A percentile compares a stretch with the other conserved stretches of the same genome.
Evolutionary conservation across 1,284 basidiomycete genomes (phyloP).

Genomic region (Tetrapyrgos nigripes): DNA sequence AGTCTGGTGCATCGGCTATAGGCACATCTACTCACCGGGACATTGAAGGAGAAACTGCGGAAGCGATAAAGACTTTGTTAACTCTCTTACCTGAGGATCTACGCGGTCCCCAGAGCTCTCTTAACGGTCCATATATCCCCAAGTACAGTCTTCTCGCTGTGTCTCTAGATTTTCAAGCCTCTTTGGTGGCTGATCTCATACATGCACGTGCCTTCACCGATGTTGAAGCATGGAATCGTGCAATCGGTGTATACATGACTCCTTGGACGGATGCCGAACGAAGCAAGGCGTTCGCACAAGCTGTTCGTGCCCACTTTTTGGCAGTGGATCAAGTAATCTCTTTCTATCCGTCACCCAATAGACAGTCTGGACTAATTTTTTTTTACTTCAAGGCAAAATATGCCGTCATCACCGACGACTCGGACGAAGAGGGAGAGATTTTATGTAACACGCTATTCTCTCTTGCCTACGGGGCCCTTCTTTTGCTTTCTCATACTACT

Average conservation of each 20-base stretch:
- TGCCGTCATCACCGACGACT: conserved; percentile 43
- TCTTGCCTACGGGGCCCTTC: conserved; percentile 94
- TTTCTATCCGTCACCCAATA: conserved; percentile 12
- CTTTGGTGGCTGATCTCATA: conserved; percentile 81
- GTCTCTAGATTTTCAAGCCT: conserved; percentile 75
- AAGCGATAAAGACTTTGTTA: conserved; percentile 61
- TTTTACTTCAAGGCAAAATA: conserved; percentile 62
- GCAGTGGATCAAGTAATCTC: conserved; percentile 71
- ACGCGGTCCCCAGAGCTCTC: conserved; percentile 47
- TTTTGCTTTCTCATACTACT: conserved; percentile 95
- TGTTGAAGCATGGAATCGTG: conserved; percentile 72
- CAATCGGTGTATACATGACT: conserved; percentile 73
- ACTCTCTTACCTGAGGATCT: conserved; percentile 64
- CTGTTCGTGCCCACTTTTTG: conserved; percentile 75
- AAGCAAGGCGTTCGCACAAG: conserved; percentile 61
- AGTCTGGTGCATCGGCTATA: conserved; percentile 80
- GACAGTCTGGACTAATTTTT: conserved; percentile 15
- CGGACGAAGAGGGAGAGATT: conserved; percentile 83
- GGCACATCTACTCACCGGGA: conserved; percentile 75
- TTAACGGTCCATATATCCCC: conserved; percentile 53
- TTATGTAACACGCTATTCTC: conserved; percentile 96
- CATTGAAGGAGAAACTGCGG: conserved; percentile 63
- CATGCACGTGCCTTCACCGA: conserved; percentile 72
- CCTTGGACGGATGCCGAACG: conserved; percentile 67
- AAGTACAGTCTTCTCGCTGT: conserved; percentile 55